A percentile compares a stretch with the other conserved stretches of the same genome.
Conservation (phyloP, 208 protist genomes). For the Kentomonas sorsogonicus region DNA sequence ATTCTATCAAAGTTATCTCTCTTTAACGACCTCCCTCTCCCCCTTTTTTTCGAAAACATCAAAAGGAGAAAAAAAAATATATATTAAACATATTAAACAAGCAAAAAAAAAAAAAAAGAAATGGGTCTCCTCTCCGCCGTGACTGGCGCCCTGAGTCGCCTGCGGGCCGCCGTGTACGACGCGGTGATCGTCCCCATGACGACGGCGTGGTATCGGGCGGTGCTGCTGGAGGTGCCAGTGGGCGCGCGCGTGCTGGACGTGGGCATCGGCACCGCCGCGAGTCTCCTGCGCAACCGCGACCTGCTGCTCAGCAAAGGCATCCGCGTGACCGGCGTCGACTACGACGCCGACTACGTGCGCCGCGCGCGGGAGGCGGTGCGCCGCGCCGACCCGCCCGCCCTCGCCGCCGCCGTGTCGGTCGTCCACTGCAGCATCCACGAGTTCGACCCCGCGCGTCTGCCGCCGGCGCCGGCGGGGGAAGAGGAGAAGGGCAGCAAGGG, state of each 20-base stretch:
- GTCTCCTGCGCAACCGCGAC: constrained; percentile 71
- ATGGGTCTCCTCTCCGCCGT: too few species aligned
- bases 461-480: too few species aligned
- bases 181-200: constrained; percentile 45
- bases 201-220: constrained; percentile 72
- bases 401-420: constrained; percentile 38
- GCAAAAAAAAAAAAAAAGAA: constrained; percentile 7
- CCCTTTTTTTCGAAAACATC: constrained; percentile 1
- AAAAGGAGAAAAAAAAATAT: constrained; percentile 5
- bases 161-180: too few species aligned
- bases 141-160: too few species aligned
- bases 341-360: constrained; percentile 56
- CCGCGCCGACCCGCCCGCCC: too few species aligned
- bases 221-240: constrained; percentile 59
- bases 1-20: background rate
- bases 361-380: too few species aligned
- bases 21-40: background rate
- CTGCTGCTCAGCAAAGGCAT: constrained; percentile 70
- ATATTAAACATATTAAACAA: constrained; percentile 4
- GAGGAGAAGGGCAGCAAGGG: constrained; percentile 21
- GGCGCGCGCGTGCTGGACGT: constrained; percentile 59
- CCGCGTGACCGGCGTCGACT: constrained; percentile 62
- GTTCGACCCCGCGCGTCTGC: too few species aligned
- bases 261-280: constrained; percentile 69
- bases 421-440: constrained; percentile 64